phyloP scores from a whole-genome alignment of 768 basidiomycete species.

The Neoboletus magnificus region DNA sequence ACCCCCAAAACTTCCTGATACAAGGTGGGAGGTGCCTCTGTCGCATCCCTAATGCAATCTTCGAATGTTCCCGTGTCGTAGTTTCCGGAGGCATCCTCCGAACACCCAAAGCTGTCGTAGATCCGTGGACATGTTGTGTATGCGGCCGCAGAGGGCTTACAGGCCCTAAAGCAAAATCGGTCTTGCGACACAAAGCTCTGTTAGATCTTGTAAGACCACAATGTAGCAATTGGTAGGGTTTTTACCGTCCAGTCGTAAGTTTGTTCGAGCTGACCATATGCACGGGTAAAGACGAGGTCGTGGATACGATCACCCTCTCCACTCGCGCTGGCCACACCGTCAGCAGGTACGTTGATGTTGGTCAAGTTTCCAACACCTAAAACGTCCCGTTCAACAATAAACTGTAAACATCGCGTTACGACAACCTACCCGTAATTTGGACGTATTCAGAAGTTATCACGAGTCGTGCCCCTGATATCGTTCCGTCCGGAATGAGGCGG shows the following conservation, averaged over 20 bases:
- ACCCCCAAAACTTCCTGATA: slow-evolving; percentile 58
- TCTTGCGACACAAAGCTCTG: slow-evolving; percentile 60
- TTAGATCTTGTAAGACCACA: slow-evolving; percentile 11
- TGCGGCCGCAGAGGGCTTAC: slow-evolving; percentile 49
- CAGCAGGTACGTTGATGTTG: slow-evolving; percentile 56
- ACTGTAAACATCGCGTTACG: slow-evolving; percentile 12
- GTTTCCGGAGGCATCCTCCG: slow-evolving; percentile 59
- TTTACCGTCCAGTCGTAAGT: slow-evolving; percentile 71
- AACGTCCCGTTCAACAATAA: slow-evolving; percentile 24
- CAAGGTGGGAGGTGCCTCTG: slow-evolving; percentile 58
- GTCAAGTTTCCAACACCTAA: slow-evolving; percentile 66
- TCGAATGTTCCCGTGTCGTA: slow-evolving; percentile 46
- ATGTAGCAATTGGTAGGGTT: slow-evolving; percentile 1
- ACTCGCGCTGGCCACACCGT: slow-evolving; percentile 57
- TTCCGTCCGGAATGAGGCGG: slow-evolving; percentile 67
- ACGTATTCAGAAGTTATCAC: slow-evolving; percentile 73
- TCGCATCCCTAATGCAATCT: slow-evolving; percentile 51
- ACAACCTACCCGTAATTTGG: slow-evolving; percentile 55
- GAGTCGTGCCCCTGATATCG: slow-evolving; percentile 66
- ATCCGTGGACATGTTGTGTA: slow-evolving; percentile 60
- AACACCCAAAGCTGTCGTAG: slow-evolving; percentile 53
- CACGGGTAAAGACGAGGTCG: slow-evolving; percentile 68
- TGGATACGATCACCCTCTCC: slow-evolving; percentile 60
- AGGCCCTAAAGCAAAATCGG: slow-evolving; percentile 72
- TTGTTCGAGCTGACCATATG: slow-evolving; percentile 57